Evolutionary conservation across 2,329 filamentous ascomycete genomes (phyloP).

Genomic region (Aspergillus clavatus): DNA sequence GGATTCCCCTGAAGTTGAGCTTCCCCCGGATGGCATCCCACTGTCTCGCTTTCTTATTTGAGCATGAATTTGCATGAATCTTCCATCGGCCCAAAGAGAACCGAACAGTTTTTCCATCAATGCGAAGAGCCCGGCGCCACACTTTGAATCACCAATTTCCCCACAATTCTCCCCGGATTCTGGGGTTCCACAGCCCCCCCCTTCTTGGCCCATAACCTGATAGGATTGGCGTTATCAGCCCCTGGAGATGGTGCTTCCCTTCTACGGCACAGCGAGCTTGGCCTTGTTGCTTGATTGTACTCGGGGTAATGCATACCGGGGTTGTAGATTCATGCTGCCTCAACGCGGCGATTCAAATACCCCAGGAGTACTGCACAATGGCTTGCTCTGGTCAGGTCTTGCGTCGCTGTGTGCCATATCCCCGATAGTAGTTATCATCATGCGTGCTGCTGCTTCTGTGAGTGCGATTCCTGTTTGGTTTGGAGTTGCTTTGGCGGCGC

Average conservation of each 20-base stretch:
- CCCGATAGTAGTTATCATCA: slow-evolving; percentile 1
- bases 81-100: slow-evolving; percentile 12
- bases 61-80: too few relatives aligned
- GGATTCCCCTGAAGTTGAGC: too few relatives aligned
- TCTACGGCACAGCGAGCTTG: neutral
- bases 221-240: neutral
- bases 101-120: slow-evolving; percentile 19
- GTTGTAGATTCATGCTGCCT: neutral
- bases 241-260: neutral
- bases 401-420: neutral
- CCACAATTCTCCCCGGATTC: slow-evolving; percentile 9
- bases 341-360: neutral
- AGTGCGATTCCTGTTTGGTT: slow-evolving; percentile 7
- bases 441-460: slow-evolving; percentile 6
- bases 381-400: neutral
- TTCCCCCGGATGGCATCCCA: too few relatives aligned
- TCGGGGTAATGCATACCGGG: slow-evolving; percentile 8
- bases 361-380: neutral
- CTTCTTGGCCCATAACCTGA: slow-evolving; percentile 1
- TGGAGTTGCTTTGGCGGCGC: slow-evolving; percentile 10
- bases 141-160: slow-evolving; percentile 8
- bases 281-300: neutral
- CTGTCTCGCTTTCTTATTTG: too few relatives aligned
- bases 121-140: slow-evolving; percentile 4
- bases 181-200: neutral